A percentile compares a stretch with the other conserved stretches of the same genome.
Conservation (phyloP, 257 asterid genomes). For the Penstemon newberryi region DNA sequence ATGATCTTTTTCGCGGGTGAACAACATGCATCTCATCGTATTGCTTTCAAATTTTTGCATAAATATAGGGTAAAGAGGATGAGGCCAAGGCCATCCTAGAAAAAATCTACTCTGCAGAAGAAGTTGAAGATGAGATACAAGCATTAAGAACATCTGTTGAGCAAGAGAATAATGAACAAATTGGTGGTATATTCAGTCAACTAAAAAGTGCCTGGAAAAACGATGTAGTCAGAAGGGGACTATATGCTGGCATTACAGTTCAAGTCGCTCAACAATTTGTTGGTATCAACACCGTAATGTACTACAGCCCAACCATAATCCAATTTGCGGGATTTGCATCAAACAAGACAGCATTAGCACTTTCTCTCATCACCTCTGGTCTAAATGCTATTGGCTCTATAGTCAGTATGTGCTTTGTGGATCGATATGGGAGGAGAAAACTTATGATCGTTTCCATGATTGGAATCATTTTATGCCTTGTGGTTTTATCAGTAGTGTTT, state of each 20-base stretch:
- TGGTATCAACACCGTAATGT: slow-evolving; percentile 71
- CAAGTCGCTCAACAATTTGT: slow-evolving; percentile 73
- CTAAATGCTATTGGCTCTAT: slow-evolving; percentile 57
- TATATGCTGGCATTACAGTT: slow-evolving; percentile 53
- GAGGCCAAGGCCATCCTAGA: slow-evolving; percentile 40
- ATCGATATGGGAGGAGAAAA: slow-evolving; percentile 57
- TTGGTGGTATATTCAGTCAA: slow-evolving; percentile 31
- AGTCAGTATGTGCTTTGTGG: slow-evolving; percentile 63
- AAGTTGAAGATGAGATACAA: slow-evolving; percentile 39
- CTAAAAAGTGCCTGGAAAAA: slow-evolving; percentile 43
- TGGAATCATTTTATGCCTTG: slow-evolving; percentile 56
- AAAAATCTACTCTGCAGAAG: slow-evolving; percentile 43
- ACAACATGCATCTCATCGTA: too few relatives aligned
- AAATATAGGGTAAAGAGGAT: slow-evolving; percentile 34
- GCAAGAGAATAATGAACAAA: slow-evolving; percentile 34
- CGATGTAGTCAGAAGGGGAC: slow-evolving; percentile 48
- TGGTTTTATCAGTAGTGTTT: slow-evolving; percentile 42
- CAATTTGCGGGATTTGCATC: slow-evolving; percentile 72
- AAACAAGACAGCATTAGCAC: slow-evolving; percentile 55
- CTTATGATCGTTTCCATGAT: slow-evolving; percentile 62
- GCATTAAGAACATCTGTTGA: slow-evolving; percentile 34
- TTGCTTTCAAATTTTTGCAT: too few relatives aligned
- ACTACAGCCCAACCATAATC: slow-evolving; percentile 61
- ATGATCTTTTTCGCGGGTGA: too few relatives aligned
- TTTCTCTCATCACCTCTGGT: slow-evolving; percentile 62